phyloP scores from a whole-genome alignment of 306 rosid species.

The Vigna radiata region DNA sequence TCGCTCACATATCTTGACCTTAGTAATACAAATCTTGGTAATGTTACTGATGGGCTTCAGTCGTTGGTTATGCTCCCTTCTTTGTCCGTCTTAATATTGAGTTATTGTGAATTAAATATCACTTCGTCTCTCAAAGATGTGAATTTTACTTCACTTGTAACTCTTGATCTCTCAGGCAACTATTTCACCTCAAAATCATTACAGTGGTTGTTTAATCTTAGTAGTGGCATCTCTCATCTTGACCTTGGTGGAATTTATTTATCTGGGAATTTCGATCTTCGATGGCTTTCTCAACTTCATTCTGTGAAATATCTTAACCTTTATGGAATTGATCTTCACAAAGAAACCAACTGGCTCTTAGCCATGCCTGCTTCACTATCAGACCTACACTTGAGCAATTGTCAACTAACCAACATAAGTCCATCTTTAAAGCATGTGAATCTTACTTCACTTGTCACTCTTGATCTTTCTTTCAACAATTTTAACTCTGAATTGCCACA shows the following conservation, averaged over 20 bases:
- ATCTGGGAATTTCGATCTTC: too few species aligned
- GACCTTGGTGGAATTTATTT: too few species aligned
- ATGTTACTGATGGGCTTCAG: neutral
- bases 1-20: neutral
- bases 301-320: neutral
- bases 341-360: neutral
- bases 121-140: neutral
- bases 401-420: neutral
- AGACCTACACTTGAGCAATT: neutral
- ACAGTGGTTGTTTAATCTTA: too few species aligned
- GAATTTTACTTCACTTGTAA: neutral
- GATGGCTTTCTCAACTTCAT: neutral
- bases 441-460: conserved; percentile 4
- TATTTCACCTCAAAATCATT: too few species aligned
- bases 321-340: neutral
- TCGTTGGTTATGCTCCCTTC: neutral
- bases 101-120: neutral
- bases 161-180: too few species aligned
- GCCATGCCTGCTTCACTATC: conserved; percentile 13
- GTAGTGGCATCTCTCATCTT: too few species aligned
- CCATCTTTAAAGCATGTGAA: neutral
- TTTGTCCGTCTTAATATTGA: neutral
- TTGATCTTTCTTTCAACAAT: neutral
- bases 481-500: neutral
- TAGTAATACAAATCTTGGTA: neutral